Evolutionary conservation across 2,329 filamentous ascomycete genomes (phyloP), one percentile per base, ranked within the genome.

Genomic region (Ophiostoma angusticollis): DNA sequence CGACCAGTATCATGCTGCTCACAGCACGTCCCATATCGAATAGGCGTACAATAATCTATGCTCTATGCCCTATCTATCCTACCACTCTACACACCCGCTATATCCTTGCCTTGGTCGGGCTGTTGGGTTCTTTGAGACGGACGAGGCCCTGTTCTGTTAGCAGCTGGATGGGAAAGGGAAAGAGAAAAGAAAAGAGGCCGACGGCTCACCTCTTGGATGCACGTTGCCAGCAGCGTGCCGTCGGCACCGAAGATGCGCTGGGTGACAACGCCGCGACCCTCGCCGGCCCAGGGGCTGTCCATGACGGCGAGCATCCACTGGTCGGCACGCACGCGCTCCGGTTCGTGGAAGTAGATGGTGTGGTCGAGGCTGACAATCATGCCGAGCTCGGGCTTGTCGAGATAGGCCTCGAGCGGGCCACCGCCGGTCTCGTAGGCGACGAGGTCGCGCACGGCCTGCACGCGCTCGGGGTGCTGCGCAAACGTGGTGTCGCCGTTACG

Each of bases 281-380:
- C 80, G 2, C 79, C 82, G 3, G 78, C 72, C 83, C 84, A 91
- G 0, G 83, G 81, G 40, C 75, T 84, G 58, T 82, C 72, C 72
- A 84, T 84, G 63, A 87, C 82, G 16, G 70, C 72, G 49, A 84
- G 76, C 72, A 86, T 80, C 82, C 82, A 87, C 58, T 86, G 72
- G 50, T 80, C 75, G 5, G 72, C 74, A 49, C 60, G 63, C 40
- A 80, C 70, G 41, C 57, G 58, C 43, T 59, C 57, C 18, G 74
- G 74, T 57, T 76, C 72, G 50, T 80, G 74, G 50, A 79, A 79
- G 56, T 79, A 80, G 45, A 80, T 78, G 36, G 67, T 72, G 56
- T 91, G 84, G 54, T 91, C 84, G 37, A 89, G 61, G 48, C 74
- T 81, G 37, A 91, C 83, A 70, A 86, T 77, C 84, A 91, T 91